These are phyloP conservation scores for Neurospora hispaniola DNA, from an alignment of 495 filamentous ascomycete genomes.

Conservation along the genomic window DNA sequence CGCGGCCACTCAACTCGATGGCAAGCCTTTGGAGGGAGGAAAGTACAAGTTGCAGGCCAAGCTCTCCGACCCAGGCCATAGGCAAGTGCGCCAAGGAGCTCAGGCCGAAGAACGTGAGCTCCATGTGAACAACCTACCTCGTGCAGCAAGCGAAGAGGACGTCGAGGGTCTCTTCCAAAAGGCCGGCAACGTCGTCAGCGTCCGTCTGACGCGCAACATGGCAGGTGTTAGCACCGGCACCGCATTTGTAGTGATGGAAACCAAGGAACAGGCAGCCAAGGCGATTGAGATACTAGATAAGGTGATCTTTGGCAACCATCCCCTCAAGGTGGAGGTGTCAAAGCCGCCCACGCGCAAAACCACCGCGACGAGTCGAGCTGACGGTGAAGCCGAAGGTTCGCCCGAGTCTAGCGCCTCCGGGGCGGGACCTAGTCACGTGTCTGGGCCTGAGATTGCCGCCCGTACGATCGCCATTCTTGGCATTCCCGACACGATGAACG, in stretches of 20 bases:
- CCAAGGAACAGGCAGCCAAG: constrained; percentile 57
- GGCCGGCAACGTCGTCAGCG: constrained; percentile 62
- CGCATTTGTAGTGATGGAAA: constrained; percentile 66
- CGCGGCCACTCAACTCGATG: constrained; percentile 59
- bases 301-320: constrained; percentile 55
- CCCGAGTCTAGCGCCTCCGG: constrained; percentile 10
- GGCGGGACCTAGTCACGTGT: background rate
- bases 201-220: constrained; percentile 52
- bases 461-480: constrained; percentile 55
- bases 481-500: constrained; percentile 62
- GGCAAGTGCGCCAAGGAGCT: constrained; percentile 71
- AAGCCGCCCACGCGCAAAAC: constrained; percentile 34
- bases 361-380: constrained; percentile 24
- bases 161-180: constrained; percentile 57
- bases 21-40: constrained; percentile 48
- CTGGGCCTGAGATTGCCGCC: constrained; percentile 26
- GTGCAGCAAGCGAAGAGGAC: constrained; percentile 53
- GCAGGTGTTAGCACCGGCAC: constrained; percentile 59
- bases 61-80: constrained; percentile 70
- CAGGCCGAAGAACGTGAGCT: constrained; percentile 77
- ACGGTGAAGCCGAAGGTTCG: constrained; percentile 17
- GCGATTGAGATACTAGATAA: constrained; percentile 61
- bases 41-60: constrained; percentile 60
- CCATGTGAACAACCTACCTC: constrained; percentile 67
- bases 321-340: constrained; percentile 58